These are phyloP conservation scores for Apostasia ramifera DNA, from an alignment of 106 monocot species.

Conservation along the genomic window DNA sequence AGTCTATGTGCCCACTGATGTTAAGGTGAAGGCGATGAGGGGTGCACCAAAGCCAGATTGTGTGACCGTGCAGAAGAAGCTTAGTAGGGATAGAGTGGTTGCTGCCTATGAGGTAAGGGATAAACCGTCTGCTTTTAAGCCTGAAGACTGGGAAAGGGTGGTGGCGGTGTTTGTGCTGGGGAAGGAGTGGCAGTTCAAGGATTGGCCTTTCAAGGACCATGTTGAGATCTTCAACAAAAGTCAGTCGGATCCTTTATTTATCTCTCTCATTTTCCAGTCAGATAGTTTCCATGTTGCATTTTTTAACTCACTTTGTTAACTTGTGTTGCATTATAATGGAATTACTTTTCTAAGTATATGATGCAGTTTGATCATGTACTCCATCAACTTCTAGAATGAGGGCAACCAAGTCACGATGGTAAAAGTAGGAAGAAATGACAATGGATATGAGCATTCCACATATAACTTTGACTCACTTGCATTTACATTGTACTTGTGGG, in stretches of 20 bases:
- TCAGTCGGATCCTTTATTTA: constrained; percentile 15
- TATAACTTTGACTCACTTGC: no score
- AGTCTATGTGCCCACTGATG: constrained; percentile 75
- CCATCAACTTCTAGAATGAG: no score
- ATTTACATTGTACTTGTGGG: no score
- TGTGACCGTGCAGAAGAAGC: constrained; percentile 98
- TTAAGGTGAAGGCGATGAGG: constrained; percentile 57
- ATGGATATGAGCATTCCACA: no score
- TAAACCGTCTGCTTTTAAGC: constrained; percentile 65
- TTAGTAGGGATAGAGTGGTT: constrained; percentile 68
- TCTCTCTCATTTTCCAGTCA: neutral
- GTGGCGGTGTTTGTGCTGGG: constrained; percentile 92
- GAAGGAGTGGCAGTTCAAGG: constrained; percentile 99
- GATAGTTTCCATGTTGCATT: neutral
- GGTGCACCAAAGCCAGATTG: constrained; percentile 71
- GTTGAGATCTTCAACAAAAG: constrained; percentile 96
- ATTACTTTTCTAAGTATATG: no score
- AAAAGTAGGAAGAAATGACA: no score
- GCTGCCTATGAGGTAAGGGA: constrained; percentile 93
- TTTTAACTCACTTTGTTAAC: neutral
- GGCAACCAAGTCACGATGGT: no score
- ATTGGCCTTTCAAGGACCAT: constrained; percentile 97
- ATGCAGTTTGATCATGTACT: no score
- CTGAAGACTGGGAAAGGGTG: constrained; percentile 95
- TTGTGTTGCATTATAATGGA: neutral